Evolutionary conservation across 2,329 filamentous ascomycete genomes (phyloP).

Genomic region (Pseudopithomyces chartarum): DNA sequence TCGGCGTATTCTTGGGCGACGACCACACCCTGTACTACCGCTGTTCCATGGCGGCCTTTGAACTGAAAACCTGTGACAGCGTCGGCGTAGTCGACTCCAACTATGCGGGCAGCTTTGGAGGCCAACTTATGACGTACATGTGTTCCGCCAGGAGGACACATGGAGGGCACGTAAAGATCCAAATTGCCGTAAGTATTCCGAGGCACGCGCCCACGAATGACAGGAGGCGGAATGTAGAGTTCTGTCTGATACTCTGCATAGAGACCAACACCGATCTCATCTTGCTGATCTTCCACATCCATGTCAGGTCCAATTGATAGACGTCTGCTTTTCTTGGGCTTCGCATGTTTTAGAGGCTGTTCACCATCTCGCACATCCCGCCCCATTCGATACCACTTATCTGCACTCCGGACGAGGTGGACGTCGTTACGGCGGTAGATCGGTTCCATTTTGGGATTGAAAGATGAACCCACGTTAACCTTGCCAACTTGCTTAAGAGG

Average conservation of each 20-base stretch:
- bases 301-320: conserved; percentile 32
- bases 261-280: conserved; percentile 57
- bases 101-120: conserved; percentile 71
- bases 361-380: conserved; percentile 76
- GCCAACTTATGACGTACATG: conserved; percentile 65
- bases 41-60: conserved; percentile 82
- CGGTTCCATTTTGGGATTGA: conserved; percentile 68
- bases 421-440: conserved; percentile 86
- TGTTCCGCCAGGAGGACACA: conserved; percentile 65
- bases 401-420: conserved; percentile 73
- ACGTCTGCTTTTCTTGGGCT: conserved; percentile 37
- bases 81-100: conserved; percentile 85
- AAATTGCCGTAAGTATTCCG: conserved; percentile 67
- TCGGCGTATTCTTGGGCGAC: conserved; percentile 74
- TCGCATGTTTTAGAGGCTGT: conserved; percentile 76
- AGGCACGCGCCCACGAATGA: conserved; percentile 72
- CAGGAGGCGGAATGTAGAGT: conserved; percentile 74
- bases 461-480: conserved; percentile 67
- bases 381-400: conserved; percentile 90
- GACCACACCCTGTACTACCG: conserved; percentile 77
- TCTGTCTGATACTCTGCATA: conserved; percentile 69
- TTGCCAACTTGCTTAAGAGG: conserved; percentile 77
- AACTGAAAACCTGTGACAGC: conserved; percentile 92
- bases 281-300: conserved; percentile 42
- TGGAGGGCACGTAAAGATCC: conserved; percentile 66